Conservation (phyloP, 2,329 filamentous ascomycete genomes). For the Aspergillus hortae region DNA sequence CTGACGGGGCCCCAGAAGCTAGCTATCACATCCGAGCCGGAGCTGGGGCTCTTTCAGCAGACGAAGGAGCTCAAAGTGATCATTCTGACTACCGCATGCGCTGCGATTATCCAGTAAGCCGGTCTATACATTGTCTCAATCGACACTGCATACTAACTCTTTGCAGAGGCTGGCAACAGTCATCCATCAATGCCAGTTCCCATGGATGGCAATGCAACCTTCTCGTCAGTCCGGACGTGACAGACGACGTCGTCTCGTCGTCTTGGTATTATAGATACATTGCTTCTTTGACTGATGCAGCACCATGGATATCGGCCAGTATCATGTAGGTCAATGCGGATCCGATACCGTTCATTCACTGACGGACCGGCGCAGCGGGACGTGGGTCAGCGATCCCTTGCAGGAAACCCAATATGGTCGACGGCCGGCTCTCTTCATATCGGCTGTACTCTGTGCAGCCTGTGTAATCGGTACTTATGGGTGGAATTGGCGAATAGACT, state of each 20-base stretch:
- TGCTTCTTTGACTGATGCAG: constrained; percentile 11
- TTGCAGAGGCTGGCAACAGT: constrained; percentile 23
- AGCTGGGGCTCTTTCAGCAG: constrained; percentile 8
- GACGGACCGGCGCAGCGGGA: constrained; percentile 6
- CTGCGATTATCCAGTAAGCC: constrained; percentile 22
- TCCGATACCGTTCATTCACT: not conserved
- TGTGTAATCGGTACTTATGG: constrained; percentile 10
- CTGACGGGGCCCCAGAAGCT: constrained; percentile 4
- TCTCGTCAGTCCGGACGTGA: not conserved
- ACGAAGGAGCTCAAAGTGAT: constrained; percentile 17
- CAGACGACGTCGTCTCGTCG: too few relatives aligned
- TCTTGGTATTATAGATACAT: not conserved
- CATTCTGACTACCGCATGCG: constrained; percentile 20
- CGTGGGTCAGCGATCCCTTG: constrained; percentile 21
- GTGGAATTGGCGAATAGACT: not conserved
- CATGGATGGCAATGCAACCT: constrained; percentile 2
- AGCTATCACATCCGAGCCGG: not conserved
- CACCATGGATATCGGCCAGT: constrained; percentile 17
- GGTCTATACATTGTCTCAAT: not conserved
- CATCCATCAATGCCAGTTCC: constrained; percentile 17
- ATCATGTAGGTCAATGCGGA: constrained; percentile 9
- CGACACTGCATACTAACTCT: not conserved
- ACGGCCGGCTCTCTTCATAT: constrained; percentile 37
- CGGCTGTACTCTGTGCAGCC: constrained; percentile 27
- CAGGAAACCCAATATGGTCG: constrained; percentile 19